phyloP scores from a whole-genome alignment of 192 early-diverging fungal species.

The Dimargaris xerosporica region DNA sequence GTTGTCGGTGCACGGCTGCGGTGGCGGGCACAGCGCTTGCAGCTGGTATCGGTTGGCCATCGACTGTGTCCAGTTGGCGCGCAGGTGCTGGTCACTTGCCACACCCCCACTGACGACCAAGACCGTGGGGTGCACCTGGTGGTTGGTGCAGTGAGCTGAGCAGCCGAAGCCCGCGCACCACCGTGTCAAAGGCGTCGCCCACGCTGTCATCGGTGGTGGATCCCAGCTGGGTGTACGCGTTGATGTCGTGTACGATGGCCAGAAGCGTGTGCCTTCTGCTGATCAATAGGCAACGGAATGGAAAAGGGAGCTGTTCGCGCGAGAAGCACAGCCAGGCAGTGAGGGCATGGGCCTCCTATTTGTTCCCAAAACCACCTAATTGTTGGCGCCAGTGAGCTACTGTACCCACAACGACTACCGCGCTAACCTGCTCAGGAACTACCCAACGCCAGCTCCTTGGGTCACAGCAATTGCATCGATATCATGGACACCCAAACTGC shows the following conservation, averaged over 20 bases:
- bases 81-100: slow-evolving; percentile 49
- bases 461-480: slow-evolving; percentile 65
- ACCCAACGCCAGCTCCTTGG: slow-evolving; percentile 53
- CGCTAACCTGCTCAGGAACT: slow-evolving; percentile 45
- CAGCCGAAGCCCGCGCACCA: slow-evolving; percentile 45
- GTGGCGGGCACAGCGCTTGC: slow-evolving; percentile 55
- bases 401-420: too few relatives aligned
- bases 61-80: slow-evolving; percentile 23
- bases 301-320: slow-evolving; percentile 31
- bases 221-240: slow-evolving; percentile 43
- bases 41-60: slow-evolving; percentile 24
- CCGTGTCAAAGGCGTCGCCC: slow-evolving; percentile 69
- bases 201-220: slow-evolving; percentile 59
- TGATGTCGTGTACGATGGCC: slow-evolving; percentile 36
- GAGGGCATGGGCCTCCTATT: slow-evolving; percentile 64
- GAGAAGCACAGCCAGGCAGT: slow-evolving; percentile 43
- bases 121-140: slow-evolving; percentile 22
- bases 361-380: too few relatives aligned
- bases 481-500: slow-evolving; percentile 29
- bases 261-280: slow-evolving; percentile 64
- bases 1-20: slow-evolving; percentile 64
- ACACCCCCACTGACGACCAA: slow-evolving; percentile 66
- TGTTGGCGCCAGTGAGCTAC: too few relatives aligned
- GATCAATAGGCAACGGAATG: slow-evolving; percentile 53
- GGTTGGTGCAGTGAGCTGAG: too few relatives aligned